These are phyloP conservation scores for Crithidia acanthocephali DNA, from an alignment of 208 protist genomes.

Conservation along the genomic window DNA sequence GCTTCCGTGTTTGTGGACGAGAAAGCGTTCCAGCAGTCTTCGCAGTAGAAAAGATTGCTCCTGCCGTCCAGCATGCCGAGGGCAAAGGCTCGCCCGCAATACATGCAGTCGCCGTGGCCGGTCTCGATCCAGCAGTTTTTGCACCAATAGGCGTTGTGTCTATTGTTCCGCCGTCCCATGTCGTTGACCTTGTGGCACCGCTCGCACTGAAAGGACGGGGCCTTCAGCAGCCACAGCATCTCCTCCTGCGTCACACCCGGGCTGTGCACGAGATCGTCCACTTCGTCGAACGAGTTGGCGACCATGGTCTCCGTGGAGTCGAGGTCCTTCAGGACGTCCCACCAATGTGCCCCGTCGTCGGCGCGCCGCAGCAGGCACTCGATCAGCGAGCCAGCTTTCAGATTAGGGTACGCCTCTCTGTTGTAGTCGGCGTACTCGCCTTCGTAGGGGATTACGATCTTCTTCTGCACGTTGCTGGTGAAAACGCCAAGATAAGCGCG, in stretches of 20 bases:
- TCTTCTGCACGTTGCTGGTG: slow-evolving; percentile 36
- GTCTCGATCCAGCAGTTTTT: slow-evolving; percentile 83
- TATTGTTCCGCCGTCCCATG: slow-evolving; percentile 54
- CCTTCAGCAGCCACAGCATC: slow-evolving; percentile 75
- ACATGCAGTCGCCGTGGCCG: slow-evolving; percentile 83
- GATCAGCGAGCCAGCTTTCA: slow-evolving; percentile 50
- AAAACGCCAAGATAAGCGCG: slow-evolving; percentile 49
- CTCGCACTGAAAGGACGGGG: slow-evolving; percentile 66
- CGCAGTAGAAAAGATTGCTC: slow-evolving; percentile 83
- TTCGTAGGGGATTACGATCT: slow-evolving; percentile 56
- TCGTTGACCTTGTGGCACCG: slow-evolving; percentile 83
- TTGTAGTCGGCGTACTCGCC: slow-evolving; percentile 76
- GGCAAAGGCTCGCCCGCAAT: slow-evolving; percentile 64
- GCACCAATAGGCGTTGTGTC: slow-evolving; percentile 80
- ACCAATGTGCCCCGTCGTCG: slow-evolving; percentile 86
- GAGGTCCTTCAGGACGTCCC: slow-evolving; percentile 71
- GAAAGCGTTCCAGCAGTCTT: slow-evolving; percentile 81
- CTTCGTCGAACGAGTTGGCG: slow-evolving; percentile 41
- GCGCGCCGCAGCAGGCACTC: slow-evolving; percentile 71
- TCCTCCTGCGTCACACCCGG: slow-evolving; percentile 70
- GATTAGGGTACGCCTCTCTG: slow-evolving; percentile 43
- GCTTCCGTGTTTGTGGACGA: slow-evolving; percentile 62
- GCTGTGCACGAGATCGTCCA: slow-evolving; percentile 76
- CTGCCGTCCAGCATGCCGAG: slow-evolving; percentile 65
- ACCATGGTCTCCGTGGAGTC: slow-evolving; percentile 31